Conservation (phyloP, 768 basidiomycete species). For the Tricholoma sp. region DNA sequence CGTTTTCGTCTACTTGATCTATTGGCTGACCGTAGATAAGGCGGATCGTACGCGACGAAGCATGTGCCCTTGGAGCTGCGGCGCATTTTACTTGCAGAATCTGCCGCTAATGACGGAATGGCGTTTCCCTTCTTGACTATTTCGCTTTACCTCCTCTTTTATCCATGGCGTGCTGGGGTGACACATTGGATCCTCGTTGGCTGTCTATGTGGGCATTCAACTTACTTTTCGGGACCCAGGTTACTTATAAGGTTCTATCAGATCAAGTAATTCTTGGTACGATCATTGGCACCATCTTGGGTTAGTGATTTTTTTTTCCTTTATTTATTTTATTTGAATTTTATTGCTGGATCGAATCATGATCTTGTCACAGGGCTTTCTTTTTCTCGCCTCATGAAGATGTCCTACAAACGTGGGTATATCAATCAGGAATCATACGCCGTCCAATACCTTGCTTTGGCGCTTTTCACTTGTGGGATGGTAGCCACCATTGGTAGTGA, state of each 20-base stretch:
- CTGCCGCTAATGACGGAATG: constrained; percentile 93
- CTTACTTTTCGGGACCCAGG: not conserved
- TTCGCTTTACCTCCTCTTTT: constrained; percentile 79
- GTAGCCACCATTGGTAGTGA: constrained; percentile 79
- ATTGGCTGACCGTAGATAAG: constrained; percentile 25
- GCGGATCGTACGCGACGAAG: constrained; percentile 63
- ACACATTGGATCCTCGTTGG: constrained; percentile 85
- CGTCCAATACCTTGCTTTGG: constrained; percentile 73
- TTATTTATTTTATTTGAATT: too few relatives aligned
- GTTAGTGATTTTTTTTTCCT: not conserved
- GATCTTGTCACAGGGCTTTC: constrained; percentile 39
- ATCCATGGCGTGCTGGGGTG: constrained; percentile 58
- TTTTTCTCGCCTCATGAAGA: constrained; percentile 72
- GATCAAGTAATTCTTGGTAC: constrained; percentile 85
- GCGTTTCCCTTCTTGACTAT: constrained; percentile 91
- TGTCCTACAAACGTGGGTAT: constrained; percentile 54
- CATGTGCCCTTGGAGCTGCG: constrained; percentile 76
- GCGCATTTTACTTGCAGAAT: constrained; percentile 81
- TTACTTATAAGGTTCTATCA: constrained; percentile 17
- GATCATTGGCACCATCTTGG: constrained; percentile 51
- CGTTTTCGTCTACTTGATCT: not conserved
- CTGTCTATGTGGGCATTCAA: constrained; percentile 58
- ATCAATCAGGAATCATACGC: constrained; percentile 85
- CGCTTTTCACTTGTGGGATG: constrained; percentile 71
- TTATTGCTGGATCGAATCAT: not conserved